Conservation (phyloP, 805 yeast genomes). For the Starmerella kuoi region DNA sequence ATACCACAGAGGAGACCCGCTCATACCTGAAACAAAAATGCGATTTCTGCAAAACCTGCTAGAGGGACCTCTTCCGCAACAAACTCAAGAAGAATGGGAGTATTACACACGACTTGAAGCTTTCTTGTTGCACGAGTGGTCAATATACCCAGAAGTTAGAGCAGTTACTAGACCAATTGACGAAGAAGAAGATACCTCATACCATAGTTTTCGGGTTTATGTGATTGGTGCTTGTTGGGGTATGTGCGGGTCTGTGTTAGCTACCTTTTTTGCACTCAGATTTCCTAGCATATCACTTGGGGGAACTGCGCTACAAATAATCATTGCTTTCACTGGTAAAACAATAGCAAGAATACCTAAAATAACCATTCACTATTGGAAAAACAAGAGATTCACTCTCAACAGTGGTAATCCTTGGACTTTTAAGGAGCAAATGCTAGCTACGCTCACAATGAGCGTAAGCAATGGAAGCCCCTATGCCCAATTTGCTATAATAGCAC, state of each 20-base stretch:
- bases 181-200: constrained; percentile 33
- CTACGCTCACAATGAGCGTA: constrained; percentile 33
- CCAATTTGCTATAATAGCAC: constrained; percentile 26
- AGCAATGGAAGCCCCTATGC: constrained; percentile 21
- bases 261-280: constrained; percentile 47
- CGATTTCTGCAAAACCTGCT: constrained; percentile 28
- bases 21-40: constrained; percentile 34
- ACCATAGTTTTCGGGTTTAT: constrained; percentile 43
- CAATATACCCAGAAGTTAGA: constrained; percentile 54
- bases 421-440: constrained; percentile 53
- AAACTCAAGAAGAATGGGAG: constrained; percentile 17
- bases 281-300: constrained; percentile 42
- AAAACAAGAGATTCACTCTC: constrained; percentile 22
- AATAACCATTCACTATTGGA: constrained; percentile 4
- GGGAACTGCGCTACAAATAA: constrained; percentile 43
- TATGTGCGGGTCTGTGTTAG: constrained; percentile 42
- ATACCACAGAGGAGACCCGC: constrained; percentile 38
- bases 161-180: constrained; percentile 43
- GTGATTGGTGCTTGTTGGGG: constrained; percentile 40
- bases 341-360: constrained; percentile 26
- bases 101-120: constrained; percentile 31
- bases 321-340: constrained; percentile 49
- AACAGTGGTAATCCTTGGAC: constrained; percentile 52
- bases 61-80: constrained; percentile 8
- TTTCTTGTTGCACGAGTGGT: constrained; percentile 33